Percentiles rank a stretch among this genome's conserved stretches.
phyloP scores from a whole-genome alignment of 495 filamentous ascomycete genomes.

The Filosporella fistucella region DNA sequence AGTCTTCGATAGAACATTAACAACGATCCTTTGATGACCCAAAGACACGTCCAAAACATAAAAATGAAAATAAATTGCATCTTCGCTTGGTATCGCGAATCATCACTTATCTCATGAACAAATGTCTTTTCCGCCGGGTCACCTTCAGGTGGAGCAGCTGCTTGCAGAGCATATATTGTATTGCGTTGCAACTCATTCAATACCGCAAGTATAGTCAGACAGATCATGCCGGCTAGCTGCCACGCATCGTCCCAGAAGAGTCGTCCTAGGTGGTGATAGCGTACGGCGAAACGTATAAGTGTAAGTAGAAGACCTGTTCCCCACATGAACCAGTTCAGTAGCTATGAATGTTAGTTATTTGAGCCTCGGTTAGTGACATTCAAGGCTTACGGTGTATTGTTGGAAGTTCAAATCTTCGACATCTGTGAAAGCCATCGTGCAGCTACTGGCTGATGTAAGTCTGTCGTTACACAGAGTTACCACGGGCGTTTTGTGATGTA shows the following conservation, averaged over 20 bases:
- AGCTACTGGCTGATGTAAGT: background rate
- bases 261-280: background rate
- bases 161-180: background rate
- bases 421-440: background rate
- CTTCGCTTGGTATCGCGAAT: background rate
- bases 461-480: background rate
- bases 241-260: slow-evolving; percentile 6
- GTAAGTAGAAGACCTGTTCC: background rate
- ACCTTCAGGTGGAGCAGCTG: background rate
- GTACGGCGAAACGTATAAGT: background rate
- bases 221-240: background rate
- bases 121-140: background rate
- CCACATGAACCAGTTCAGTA: background rate
- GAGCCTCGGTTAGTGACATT: background rate
- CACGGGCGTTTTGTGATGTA: background rate
- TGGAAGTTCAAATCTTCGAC: background rate
- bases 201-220: background rate
- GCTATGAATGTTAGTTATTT: background rate
- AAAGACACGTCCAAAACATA: slow-evolving; percentile 4
- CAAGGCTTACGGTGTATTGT: background rate
- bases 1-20: slow-evolving; percentile 4
- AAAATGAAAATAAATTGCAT: slow-evolving; percentile 6
- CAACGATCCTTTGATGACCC: slow-evolving; percentile 2
- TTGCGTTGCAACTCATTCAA: background rate
- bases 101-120: background rate